These are phyloP conservation scores for Spizellomyces punctatus DNA, from an alignment of 192 early-diverging fungal species.

Conservation along the genomic window DNA sequence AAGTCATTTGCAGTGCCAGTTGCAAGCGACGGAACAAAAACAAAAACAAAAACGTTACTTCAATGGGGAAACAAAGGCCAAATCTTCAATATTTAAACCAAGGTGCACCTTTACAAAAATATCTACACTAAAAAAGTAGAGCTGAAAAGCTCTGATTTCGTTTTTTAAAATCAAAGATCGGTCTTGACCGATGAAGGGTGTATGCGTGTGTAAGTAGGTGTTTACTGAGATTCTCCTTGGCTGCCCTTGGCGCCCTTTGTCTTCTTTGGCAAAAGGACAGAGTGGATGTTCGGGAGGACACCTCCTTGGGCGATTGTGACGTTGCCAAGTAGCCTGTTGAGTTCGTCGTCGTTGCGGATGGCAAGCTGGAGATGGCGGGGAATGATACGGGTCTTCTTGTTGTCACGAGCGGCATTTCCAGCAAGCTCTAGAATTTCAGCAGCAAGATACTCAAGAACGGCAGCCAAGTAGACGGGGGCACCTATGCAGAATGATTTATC, in stretches of 20 bases:
- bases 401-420: slow-evolving; percentile 92
- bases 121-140: not conserved
- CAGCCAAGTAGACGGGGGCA: slow-evolving; percentile 93
- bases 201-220: not conserved
- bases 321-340: slow-evolving; percentile 87
- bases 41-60: too few relatives aligned
- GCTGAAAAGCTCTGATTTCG: slow-evolving; percentile 4
- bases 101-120: not conserved
- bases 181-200: not conserved
- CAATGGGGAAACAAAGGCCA: too few relatives aligned
- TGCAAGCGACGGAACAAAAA: too few relatives aligned
- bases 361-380: slow-evolving; percentile 93
- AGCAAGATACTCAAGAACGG: slow-evolving; percentile 93
- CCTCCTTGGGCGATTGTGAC: slow-evolving; percentile 94
- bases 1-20: too few relatives aligned
- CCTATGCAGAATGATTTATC: slow-evolving; percentile 31
- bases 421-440: slow-evolving; percentile 97
- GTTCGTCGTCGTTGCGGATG: slow-evolving; percentile 94
- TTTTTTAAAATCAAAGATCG: not conserved
- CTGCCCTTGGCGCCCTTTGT: slow-evolving; percentile 16
- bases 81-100: too few relatives aligned
- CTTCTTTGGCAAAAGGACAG: slow-evolving; percentile 82
- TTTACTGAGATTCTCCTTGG: slow-evolving; percentile 1
- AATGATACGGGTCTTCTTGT: slow-evolving; percentile 95
- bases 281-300: slow-evolving; percentile 89